Evolutionary conservation across 805 yeast genomes (phyloP).

Genomic region (Ogataea polymorpha): DNA sequence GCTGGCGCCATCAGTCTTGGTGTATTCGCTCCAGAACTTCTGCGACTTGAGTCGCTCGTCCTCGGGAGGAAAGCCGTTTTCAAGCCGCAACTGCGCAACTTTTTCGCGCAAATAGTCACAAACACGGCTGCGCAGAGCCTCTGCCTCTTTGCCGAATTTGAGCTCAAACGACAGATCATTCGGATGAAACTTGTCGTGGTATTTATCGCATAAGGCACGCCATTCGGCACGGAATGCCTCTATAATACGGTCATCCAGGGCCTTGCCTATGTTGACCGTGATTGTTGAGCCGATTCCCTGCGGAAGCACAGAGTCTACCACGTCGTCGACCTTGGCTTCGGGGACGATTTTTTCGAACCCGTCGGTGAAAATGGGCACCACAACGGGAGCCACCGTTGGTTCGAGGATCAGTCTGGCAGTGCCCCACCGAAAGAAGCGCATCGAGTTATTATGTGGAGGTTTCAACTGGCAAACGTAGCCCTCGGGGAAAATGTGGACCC

Average conservation of each 20-base stretch:
- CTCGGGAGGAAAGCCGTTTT: constrained; percentile 48
- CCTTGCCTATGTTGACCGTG: constrained; percentile 67
- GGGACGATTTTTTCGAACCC: constrained; percentile 90
- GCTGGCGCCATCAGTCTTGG: constrained; percentile 59
- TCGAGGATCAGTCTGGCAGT: constrained; percentile 80
- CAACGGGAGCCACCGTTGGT: constrained; percentile 76
- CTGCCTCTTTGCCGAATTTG: constrained; percentile 61
- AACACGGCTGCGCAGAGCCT: constrained; percentile 61
- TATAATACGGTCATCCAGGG: constrained; percentile 58
- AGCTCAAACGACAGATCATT: constrained; percentile 60
- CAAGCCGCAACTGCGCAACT: constrained; percentile 48
- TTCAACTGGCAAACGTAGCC: constrained; percentile 85
- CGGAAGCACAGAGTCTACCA: constrained; percentile 59
- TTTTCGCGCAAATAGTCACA: constrained; percentile 66
- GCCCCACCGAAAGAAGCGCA: constrained; percentile 97
- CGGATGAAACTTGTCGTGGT: constrained; percentile 49
- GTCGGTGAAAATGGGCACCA: constrained; percentile 79
- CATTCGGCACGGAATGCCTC: constrained; percentile 65
- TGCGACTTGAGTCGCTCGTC: constrained; percentile 68
- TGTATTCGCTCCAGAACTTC: constrained; percentile 70
- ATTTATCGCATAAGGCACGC: constrained; percentile 56
- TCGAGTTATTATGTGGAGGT: constrained; percentile 77
- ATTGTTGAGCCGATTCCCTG: constrained; percentile 64
- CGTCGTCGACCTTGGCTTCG: constrained; percentile 57
- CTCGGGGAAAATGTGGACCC: constrained; percentile 96